Conservation (phyloP, 106 monocot genomes). For the Ottelia alismoides region DNA sequence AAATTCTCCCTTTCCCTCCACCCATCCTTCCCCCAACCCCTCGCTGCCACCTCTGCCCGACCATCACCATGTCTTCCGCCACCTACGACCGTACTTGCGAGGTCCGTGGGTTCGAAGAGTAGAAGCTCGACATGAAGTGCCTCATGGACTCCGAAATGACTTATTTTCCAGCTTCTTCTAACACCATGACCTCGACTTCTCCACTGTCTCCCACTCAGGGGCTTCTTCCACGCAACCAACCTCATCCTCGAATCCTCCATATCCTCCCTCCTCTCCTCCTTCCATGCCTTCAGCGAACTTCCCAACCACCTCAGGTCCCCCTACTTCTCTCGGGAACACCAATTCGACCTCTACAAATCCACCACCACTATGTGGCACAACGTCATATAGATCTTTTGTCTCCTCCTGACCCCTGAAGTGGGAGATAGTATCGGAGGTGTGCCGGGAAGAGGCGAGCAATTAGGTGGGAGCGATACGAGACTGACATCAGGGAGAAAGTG, state of each 20-base stretch:
- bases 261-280: conserved; percentile 5
- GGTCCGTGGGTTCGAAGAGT: conserved; percentile 10
- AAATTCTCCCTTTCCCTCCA: no score
- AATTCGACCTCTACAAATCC: conserved; percentile 23
- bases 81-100: conserved; percentile 6
- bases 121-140: conserved; percentile 14
- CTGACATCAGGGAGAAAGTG: conserved; percentile 15
- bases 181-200: conserved; percentile 6
- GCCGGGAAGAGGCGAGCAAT: conserved; percentile 23
- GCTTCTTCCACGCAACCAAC: conserved; percentile 24
- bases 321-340: conserved; percentile 14
- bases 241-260: conserved; percentile 7
- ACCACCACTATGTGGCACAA: conserved; percentile 21
- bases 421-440: conserved; percentile 14
- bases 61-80: no score
- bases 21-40: no score
- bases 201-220: conserved; percentile 2
- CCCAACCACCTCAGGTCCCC: conserved; percentile 4
- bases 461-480: conserved; percentile 21
- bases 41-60: no score
- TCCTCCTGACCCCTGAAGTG: conserved; percentile 2
- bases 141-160: conserved; percentile 13
- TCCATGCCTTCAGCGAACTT: conserved; percentile 19
- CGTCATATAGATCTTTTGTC: conserved; percentile 13
- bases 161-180: conserved; percentile 16